Conservation (phyloP, 1,284 basidiomycete genomes). For the Malassezia pachydermatis region DNA sequence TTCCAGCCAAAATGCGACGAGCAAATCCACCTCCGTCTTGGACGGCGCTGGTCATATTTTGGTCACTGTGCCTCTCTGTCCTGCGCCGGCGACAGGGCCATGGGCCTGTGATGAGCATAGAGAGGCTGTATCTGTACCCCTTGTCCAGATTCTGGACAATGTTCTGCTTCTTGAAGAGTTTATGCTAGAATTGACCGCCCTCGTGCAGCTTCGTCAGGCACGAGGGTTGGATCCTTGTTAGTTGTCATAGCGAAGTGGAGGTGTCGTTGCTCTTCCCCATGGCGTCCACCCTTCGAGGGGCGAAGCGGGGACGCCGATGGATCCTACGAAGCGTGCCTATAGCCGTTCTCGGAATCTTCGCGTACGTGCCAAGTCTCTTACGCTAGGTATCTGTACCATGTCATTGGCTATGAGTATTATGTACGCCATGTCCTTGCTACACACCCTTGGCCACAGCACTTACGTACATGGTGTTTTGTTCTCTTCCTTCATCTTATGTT, state of each 20-base stretch:
- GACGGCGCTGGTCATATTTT: neutral
- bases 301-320: too few species aligned
- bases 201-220: slow-evolving; percentile 59
- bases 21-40: neutral
- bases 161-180: slow-evolving; percentile 89
- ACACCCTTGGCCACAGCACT: neutral
- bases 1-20: neutral
- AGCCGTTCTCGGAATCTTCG: neutral
- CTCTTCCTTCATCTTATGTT: neutral
- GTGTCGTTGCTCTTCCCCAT: too few species aligned
- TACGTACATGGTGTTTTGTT: neutral
- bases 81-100: neutral
- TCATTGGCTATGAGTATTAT: slow-evolving; percentile 1
- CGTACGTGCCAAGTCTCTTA: neutral
- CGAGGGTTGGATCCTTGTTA: slow-evolving; percentile 7
- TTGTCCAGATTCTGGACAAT: slow-evolving; percentile 64
- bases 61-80: neutral
- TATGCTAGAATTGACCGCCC: slow-evolving; percentile 81
- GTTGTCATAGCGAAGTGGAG: too few species aligned
- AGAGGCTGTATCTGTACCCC: neutral
- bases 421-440: neutral
- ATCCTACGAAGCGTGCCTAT: neutral
- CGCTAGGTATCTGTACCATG: neutral
- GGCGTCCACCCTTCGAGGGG: too few species aligned
- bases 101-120: neutral